These are phyloP conservation scores for Cylindrotheca fusiformis DNA, from an alignment of 108 stramenopile species.

Conservation along the genomic window DNA sequence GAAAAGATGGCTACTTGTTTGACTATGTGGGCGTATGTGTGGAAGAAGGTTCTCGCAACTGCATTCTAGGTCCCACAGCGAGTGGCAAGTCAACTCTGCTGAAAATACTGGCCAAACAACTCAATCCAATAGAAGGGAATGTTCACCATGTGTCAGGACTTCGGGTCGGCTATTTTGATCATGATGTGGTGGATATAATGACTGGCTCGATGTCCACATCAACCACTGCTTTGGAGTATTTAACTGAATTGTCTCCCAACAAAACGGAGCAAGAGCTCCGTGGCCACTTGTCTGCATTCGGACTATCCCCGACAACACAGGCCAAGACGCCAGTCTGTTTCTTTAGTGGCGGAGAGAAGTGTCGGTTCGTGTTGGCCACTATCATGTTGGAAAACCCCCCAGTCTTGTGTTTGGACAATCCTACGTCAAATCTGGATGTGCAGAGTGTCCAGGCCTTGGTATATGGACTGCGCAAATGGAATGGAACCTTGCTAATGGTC, in stretches of 20 bases:
- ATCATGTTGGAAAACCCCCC: conserved; percentile 84
- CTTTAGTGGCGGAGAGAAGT: conserved; percentile 93
- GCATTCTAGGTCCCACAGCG: conserved; percentile 85
- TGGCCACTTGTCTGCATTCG: conserved; percentile 79
- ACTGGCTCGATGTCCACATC: conserved; percentile 33
- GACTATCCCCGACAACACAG: conserved; percentile 64
- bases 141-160: conserved; percentile 76
- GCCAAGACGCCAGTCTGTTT: conserved; percentile 78
- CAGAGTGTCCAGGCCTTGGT: conserved; percentile 92
- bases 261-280: conserved; percentile 81
- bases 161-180: conserved; percentile 78
- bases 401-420: conserved; percentile 88
- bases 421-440: conserved; percentile 91
- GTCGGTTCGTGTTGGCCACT: conserved; percentile 81
- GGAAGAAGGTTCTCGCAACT: conserved; percentile 55
- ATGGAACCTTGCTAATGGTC: conserved; percentile 59
- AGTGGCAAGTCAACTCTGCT: conserved; percentile 89
- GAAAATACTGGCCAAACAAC: conserved; percentile 78
- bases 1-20: conserved; percentile 49
- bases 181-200: conserved; percentile 77
- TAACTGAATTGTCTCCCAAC: conserved; percentile 41
- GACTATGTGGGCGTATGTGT: conserved; percentile 75
- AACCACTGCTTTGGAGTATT: conserved; percentile 45
- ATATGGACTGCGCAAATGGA: conserved; percentile 76
- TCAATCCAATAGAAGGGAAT: conserved; percentile 74